Evolutionary conservation across 345 rosid species (phyloP).

Genomic region (Moringa oleifera): DNA sequence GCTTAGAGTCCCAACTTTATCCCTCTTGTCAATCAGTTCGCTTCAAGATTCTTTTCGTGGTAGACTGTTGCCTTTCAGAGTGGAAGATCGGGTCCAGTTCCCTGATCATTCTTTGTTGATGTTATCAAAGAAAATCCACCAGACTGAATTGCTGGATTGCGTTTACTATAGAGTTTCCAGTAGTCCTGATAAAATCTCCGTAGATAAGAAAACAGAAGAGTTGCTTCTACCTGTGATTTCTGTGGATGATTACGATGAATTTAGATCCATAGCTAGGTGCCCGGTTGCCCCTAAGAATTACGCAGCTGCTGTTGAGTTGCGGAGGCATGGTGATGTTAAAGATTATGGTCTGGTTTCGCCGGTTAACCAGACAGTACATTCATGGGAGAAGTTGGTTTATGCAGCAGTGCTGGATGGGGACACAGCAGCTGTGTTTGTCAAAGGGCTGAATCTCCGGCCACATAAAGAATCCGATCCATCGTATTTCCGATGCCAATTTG

Average conservation of each 20-base stretch:
- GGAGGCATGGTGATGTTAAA: slow-evolving; percentile 33
- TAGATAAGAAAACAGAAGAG: slow-evolving; percentile 13
- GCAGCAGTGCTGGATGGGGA: slow-evolving; percentile 67
- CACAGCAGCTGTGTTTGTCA: slow-evolving; percentile 68
- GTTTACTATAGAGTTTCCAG: slow-evolving; percentile 33
- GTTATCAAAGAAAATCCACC: slow-evolving; percentile 30
- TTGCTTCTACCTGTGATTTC: slow-evolving; percentile 38
- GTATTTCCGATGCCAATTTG: slow-evolving; percentile 63
- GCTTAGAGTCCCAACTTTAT: slow-evolving; percentile 43
- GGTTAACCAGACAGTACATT: slow-evolving; percentile 40
- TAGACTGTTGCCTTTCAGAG: slow-evolving; percentile 26
- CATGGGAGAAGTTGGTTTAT: slow-evolving; percentile 71
- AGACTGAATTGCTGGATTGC: slow-evolving; percentile 41
- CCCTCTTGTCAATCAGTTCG: slow-evolving; percentile 47
- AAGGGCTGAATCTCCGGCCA: slow-evolving; percentile 87
- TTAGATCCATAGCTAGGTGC: slow-evolving; percentile 64
- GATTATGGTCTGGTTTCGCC: slow-evolving; percentile 10
- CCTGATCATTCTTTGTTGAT: slow-evolving; percentile 79
- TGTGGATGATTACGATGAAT: slow-evolving; percentile 45
- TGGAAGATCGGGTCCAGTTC: slow-evolving; percentile 64
- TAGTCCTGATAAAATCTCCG: slow-evolving; percentile 8
- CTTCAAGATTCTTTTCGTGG: slow-evolving; percentile 32
- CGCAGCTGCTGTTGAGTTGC: slow-evolving; percentile 54
- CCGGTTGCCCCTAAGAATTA: slow-evolving; percentile 56
- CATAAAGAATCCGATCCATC: slow-evolving; percentile 62